Evolutionary conservation across 306 rosid species (phyloP).

Genomic region (Crataegus laevigata): DNA sequence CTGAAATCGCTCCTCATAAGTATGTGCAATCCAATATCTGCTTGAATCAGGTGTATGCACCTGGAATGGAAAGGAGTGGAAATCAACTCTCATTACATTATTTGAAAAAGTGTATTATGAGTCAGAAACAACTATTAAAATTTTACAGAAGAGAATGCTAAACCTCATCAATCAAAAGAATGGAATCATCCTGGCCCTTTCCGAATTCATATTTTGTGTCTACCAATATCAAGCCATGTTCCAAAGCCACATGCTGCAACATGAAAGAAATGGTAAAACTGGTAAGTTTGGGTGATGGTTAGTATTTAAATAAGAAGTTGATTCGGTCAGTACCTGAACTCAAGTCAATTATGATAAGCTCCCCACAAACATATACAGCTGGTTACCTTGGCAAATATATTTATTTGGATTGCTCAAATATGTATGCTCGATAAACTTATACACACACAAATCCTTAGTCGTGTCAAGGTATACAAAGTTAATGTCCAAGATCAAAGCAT

Average conservation of each 20-base stretch:
- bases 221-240: constrained; percentile 89
- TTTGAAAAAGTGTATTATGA: not conserved
- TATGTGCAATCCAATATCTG: constrained; percentile 90
- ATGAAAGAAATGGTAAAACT: constrained; percentile 6
- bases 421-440: not conserved
- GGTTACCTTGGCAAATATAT: not conserved
- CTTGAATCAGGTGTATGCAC: constrained; percentile 98
- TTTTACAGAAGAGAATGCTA: not conserved
- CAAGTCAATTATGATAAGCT: not conserved
- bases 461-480: not conserved
- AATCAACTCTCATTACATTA: constrained; percentile 8
- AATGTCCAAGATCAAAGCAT: not conserved
- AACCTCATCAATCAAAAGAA: constrained; percentile 92
- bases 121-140: not conserved
- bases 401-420: not conserved
- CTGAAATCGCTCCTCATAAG: constrained; percentile 64
- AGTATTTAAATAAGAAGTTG: not conserved
- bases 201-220: constrained; percentile 97
- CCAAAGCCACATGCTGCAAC: constrained; percentile 71
- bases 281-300: not conserved
- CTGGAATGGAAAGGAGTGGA: constrained; percentile 26
- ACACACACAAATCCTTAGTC: not conserved
- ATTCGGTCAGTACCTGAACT: not conserved
- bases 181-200: constrained; percentile 76
- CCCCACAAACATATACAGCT: not conserved